phyloP scores from a whole-genome alignment of 1,139 yeast genomes.

The Kodamaea sp. region DNA sequence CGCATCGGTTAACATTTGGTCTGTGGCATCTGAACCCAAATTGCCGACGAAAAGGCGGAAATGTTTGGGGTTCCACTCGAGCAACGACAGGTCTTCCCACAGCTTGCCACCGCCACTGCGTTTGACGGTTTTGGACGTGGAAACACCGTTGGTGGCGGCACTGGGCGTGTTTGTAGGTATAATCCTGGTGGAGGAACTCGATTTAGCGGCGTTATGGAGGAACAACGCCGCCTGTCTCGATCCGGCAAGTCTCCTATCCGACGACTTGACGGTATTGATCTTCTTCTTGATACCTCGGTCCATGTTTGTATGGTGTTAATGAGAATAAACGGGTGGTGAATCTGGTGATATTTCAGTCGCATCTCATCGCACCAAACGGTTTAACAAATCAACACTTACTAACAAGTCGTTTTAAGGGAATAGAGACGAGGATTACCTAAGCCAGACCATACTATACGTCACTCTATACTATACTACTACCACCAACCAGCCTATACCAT shows the following conservation, averaged over 20 bases:
- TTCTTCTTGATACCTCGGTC: constrained; percentile 10
- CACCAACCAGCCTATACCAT: too few species aligned
- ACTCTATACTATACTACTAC: too few species aligned
- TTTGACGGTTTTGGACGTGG: constrained; percentile 32
- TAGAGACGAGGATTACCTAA: too few species aligned
- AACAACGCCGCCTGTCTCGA: constrained; percentile 47
- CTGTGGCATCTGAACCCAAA: constrained; percentile 67
- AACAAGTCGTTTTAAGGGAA: too few species aligned
- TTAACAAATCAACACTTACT: background rate
- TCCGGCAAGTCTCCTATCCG: constrained; percentile 55
- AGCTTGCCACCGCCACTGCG: constrained; percentile 46
- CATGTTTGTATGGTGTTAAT: background rate
- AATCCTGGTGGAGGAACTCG: background rate
- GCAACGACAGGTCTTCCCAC: constrained; percentile 50
- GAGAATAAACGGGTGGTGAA: background rate
- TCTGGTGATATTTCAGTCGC: background rate
- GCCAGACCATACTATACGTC: too few species aligned
- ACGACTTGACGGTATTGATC: constrained; percentile 38
- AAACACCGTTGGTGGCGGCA: background rate
- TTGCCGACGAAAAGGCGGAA: constrained; percentile 77
- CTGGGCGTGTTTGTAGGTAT: background rate
- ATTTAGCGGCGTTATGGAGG: constrained; percentile 27
- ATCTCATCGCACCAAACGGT: background rate
- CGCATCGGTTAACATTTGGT: constrained; percentile 51
- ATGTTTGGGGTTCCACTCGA: constrained; percentile 68